Conservation (phyloP, 495 filamentous ascomycete genomes). For the Xylaria scruposa region DNA sequence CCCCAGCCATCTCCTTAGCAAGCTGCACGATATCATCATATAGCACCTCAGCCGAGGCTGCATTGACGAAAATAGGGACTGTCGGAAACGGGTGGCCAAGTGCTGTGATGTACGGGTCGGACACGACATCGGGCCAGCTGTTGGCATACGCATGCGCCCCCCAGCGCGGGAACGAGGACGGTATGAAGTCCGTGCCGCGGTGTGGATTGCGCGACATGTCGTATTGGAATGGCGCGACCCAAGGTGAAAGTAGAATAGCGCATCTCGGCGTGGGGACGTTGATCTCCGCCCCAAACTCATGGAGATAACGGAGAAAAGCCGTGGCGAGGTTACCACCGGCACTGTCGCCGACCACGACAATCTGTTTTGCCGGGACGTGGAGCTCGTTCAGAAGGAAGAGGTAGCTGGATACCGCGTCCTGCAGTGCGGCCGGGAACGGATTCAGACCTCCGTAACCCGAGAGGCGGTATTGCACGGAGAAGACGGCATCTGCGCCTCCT, state of each 20-base stretch:
- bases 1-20: conserved; percentile 25
- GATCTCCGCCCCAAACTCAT: conserved; percentile 39
- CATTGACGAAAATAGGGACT: conserved; percentile 27
- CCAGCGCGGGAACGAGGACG: conserved; percentile 23
- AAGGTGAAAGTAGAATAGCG: conserved; percentile 29
- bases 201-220: conserved; percentile 3
- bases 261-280: conserved; percentile 19
- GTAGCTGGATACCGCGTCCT: conserved; percentile 53
- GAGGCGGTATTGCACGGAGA: conserved; percentile 49
- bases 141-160: conserved; percentile 23
- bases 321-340: conserved; percentile 36
- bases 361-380: conserved; percentile 33
- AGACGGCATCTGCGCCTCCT: conserved; percentile 31
- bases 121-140: background rate
- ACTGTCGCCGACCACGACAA: conserved; percentile 37
- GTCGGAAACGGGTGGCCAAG: conserved; percentile 31
- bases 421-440: conserved; percentile 52
- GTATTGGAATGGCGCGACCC: conserved; percentile 30
- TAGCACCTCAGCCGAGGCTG: conserved; percentile 26
- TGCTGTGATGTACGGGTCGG: conserved; percentile 28
- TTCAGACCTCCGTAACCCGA: conserved; percentile 36
- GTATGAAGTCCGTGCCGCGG: conserved; percentile 25
- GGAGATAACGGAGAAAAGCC: conserved; percentile 47
- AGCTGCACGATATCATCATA: conserved; percentile 7
- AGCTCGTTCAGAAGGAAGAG: conserved; percentile 43